Conservation (phyloP, 2,329 filamentous ascomycete genomes). For the Helotiales sp. region DNA sequence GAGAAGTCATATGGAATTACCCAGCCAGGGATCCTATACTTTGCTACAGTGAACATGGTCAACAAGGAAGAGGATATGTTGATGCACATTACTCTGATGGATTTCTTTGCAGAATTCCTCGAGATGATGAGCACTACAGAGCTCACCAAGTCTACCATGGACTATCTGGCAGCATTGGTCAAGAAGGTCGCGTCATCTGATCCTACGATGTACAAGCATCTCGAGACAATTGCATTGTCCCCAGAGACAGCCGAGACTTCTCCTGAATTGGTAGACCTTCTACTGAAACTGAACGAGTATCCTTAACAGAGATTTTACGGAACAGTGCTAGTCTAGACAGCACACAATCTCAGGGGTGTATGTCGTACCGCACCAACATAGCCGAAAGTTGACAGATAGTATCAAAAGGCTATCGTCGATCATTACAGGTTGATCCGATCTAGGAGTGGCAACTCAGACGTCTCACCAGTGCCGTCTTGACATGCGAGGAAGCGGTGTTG, state of each 20-base stretch:
- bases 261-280: conserved; percentile 40
- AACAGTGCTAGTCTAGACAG: not conserved
- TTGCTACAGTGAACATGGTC: conserved; percentile 43
- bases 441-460: not conserved
- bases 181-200: conserved; percentile 38
- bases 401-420: not conserved
- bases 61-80: conserved; percentile 42
- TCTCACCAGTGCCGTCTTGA: not conserved
- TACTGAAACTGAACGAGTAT: conserved; percentile 34
- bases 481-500: conserved; percentile 4
- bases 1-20: conserved; percentile 33
- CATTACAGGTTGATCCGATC: not conserved
- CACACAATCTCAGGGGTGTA: not conserved
- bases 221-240: conserved; percentile 37
- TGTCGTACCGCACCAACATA: not conserved
- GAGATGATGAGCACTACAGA: conserved; percentile 40
- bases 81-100: conserved; percentile 44
- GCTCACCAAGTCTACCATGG: conserved; percentile 35
- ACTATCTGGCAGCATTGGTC: conserved; percentile 37
- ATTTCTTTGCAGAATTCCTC: conserved; percentile 43
- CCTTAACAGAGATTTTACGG: conserved; percentile 8
- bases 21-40: conserved; percentile 40
- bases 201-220: conserved; percentile 36
- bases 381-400: not conserved
- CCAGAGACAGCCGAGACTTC: conserved; percentile 30